Percentiles rank a stretch among this genome's conserved stretches.
These are phyloP conservation scores for Cucumis sativus DNA, from an alignment of 306 rosid species.

Conservation along the genomic window Cucumber_9930_V3 NC_026657.2:34740001-34740500, in stretches of 20 bases:
- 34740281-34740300: slow-evolving; percentile 11
- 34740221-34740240: neutral
- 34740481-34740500: slow-evolving; percentile 38
- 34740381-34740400: slow-evolving; percentile 46
- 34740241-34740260: slow-evolving; percentile 8
- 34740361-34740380: slow-evolving; percentile 54
- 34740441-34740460: slow-evolving; percentile 75
- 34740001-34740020: neutral
- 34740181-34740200: neutral
- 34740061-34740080: neutral
- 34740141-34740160: neutral
- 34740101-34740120: neutral
- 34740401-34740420: slow-evolving; percentile 62
- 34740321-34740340: slow-evolving; percentile 78
- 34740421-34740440: slow-evolving; percentile 80
- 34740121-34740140: neutral
- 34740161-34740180: neutral
- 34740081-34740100: neutral
- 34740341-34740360: slow-evolving; percentile 75
- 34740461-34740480: slow-evolving; percentile 73
- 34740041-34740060: neutral
- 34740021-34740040: neutral
- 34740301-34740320: slow-evolving; percentile 79
- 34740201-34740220: neutral
- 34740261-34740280: slow-evolving; percentile 7